Percentiles rank a stretch among this genome's conserved stretches.
Evolutionary conservation across 2,329 filamentous ascomycete species (phyloP).

Genomic region (Xylariaceae sp.): DNA sequence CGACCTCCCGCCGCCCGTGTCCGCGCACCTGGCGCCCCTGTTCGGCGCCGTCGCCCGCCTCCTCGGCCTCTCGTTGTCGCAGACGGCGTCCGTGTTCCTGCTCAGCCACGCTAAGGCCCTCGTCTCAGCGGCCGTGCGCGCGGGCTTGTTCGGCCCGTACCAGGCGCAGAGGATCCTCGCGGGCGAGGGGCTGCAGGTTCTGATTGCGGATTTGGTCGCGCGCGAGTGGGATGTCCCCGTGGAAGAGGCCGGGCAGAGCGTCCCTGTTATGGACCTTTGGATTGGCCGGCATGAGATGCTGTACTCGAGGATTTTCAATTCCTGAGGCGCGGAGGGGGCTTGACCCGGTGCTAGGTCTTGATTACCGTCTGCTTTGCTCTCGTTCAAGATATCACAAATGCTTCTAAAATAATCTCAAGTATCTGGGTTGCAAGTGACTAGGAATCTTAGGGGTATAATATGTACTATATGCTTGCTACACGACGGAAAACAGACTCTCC

Average conservation of each 20-base stretch:
- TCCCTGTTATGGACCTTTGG: slow-evolving; percentile 79
- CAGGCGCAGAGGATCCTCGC: slow-evolving; percentile 72
- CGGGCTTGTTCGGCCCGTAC: slow-evolving; percentile 75
- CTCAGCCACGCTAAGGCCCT: slow-evolving; percentile 73
- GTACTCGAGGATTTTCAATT: slow-evolving; percentile 85
- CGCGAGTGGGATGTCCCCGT: slow-evolving; percentile 55
- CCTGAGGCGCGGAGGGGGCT: slow-evolving; percentile 40
- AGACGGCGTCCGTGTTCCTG: slow-evolving; percentile 71
- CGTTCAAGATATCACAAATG: not conserved
- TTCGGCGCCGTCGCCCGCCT: slow-evolving; percentile 63
- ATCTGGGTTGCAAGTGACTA: not conserved
- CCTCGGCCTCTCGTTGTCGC: slow-evolving; percentile 55
- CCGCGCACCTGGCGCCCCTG: slow-evolving; percentile 66
- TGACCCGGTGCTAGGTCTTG: not conserved
- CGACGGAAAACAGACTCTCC: not conserved
- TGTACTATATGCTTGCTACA: slow-evolving; percentile 14
- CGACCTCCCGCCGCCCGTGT: slow-evolving; percentile 44
- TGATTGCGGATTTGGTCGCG: slow-evolving; percentile 56
- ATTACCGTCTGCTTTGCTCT: not conserved
- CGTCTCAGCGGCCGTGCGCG: slow-evolving; percentile 70
- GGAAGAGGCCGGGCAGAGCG: slow-evolving; percentile 67
- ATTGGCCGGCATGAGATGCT: slow-evolving; percentile 76
- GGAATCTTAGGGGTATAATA: slow-evolving; percentile 10
- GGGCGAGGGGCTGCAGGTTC: slow-evolving; percentile 50
- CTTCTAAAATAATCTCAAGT: too few species aligned